Base-by-base conservation (phyloP, 1,284 basidiomycete species). In the Tylopilus sp. region DNA sequence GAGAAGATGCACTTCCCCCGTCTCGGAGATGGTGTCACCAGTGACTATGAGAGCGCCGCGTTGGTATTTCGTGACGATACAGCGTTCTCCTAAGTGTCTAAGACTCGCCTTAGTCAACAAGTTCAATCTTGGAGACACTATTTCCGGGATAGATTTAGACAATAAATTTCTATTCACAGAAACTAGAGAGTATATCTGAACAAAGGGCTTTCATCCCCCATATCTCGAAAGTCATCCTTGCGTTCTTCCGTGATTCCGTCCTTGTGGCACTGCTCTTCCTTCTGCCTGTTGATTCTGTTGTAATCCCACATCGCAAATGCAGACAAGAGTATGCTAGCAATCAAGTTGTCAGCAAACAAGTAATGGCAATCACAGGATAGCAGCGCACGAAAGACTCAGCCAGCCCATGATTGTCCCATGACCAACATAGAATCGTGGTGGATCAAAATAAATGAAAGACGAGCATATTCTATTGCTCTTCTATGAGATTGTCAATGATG, bases 321-420 rank as follows among this genome's bases (percentile, higher is more conserved):
- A 11, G 57, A 62, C 17, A 57, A 22, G 14, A 65, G 43, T 7
- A 72, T 63, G 17, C 73, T 74, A 25, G 35, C 32, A n/a, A 35
- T 31, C 8, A 7, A 22, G 9, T 7, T 11, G 17, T 53, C n/a
- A 61, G 33, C 46, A 28, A 49, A 35, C 25, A 20, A 31, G 19
- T 1, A n/a, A 37, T 4, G 24, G 11, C 20, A 10, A 29, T 19
- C 24, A 32, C 32, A 6, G 10, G 15, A 41, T 32, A 48, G 24
- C 39, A 17, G 39, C 69, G 40, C 43, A 74, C 72, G 73, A 70
- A 43, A 78, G 57, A 22, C 65, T 58, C 20, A 82, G 62, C 61
- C 71, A 78, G 5, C 76, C 79, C 57, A 83, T 76, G 48, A 74
- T 73, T 19, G 74, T 76, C 29, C 76, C 77, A 57, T 83, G 81